Evolutionary conservation across 2,329 filamentous ascomycete species (phyloP), one percentile per base, ranked within the genome.

Genomic region (Pseudofabraea citricarpa): DNA sequence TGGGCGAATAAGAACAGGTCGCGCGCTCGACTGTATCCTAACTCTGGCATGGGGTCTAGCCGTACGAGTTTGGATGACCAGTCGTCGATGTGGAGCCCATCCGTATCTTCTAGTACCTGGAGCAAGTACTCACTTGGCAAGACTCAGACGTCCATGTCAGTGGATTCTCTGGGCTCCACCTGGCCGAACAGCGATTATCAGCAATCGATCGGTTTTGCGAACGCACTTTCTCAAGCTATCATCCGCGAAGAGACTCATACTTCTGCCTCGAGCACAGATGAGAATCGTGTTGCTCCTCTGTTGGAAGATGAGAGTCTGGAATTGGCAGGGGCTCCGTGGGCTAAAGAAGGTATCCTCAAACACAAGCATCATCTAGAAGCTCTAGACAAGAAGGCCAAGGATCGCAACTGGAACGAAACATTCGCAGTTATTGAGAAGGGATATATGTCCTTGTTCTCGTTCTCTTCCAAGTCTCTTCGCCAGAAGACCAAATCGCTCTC

Each of bases 361-460:
- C 91, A 98, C 69, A 97, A 97, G 66, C 91, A 96, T 63, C 91
- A 97, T 59, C 75, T 97, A 3, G 91, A 97, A 61, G 82, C 87
- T 4, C 75, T 89, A 26, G 90, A 95, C 53, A 95, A 93, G 69
- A 87, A 89, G 63, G 86, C 90, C 49, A 96, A 91, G 66, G 91
- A 97, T 57, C 79, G 93, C 29, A 91, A 90, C 56, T 98, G 93
- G 93, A 83, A 75, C 46, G 90, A 97, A 59, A 90, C 90, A 44
- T 98, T 98, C 68, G 91, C 90, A 26, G 93, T 98, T 19, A 85
- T 97, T 42, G 90, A 96, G 60, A 94, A 95, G 63, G 93, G 93
- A 10, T 90, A 87, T 62, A 81, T 98, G 73, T 90, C 89, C 43
- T 71, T 98, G 6, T 98, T 98, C 68, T 94, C 90, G 0, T 98